Evolutionary conservation across 2,329 filamentous ascomycete genomes (phyloP).

Genomic region (Fusarium metavorans): DNA sequence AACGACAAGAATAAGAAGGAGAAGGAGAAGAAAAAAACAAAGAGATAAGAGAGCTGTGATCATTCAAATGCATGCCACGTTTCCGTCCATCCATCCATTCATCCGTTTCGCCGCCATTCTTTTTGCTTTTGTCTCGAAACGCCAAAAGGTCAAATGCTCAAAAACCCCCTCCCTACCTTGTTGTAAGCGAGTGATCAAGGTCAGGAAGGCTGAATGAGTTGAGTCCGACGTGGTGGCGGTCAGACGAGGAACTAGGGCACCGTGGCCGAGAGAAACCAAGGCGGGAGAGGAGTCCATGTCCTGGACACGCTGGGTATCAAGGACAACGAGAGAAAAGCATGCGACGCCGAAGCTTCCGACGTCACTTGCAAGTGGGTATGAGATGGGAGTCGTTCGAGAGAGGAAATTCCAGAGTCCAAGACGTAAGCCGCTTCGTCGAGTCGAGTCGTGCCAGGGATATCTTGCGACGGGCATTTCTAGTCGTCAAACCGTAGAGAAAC

Average conservation of each 20-base stretch:
- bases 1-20: background rate
- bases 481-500: slow-evolving; percentile 51
- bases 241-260: slow-evolving; percentile 40
- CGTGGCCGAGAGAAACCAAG: slow-evolving; percentile 31
- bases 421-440: slow-evolving; percentile 30
- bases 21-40: slow-evolving; percentile 29
- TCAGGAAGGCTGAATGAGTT: slow-evolving; percentile 36
- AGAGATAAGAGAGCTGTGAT: slow-evolving; percentile 44
- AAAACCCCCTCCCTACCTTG: slow-evolving; percentile 35
- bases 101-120: slow-evolving; percentile 47
- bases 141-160: slow-evolving; percentile 47
- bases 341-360: background rate
- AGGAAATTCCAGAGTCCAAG: slow-evolving; percentile 33
- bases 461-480: slow-evolving; percentile 50
- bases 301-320: slow-evolving; percentile 16
- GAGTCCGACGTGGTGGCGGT: slow-evolving; percentile 41
- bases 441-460: slow-evolving; percentile 40
- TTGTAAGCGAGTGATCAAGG: slow-evolving; percentile 24
- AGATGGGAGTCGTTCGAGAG: slow-evolving; percentile 38
- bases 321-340: slow-evolving; percentile 28
- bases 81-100: slow-evolving; percentile 46
- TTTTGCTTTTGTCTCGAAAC: slow-evolving; percentile 49
- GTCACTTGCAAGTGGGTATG: slow-evolving; percentile 27
- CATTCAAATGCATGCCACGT: slow-evolving; percentile 49
- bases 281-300: slow-evolving; percentile 29